Conservation (phyloP, 371 early-diverging fungal species). For the Fennellomyces sp. region DNA sequence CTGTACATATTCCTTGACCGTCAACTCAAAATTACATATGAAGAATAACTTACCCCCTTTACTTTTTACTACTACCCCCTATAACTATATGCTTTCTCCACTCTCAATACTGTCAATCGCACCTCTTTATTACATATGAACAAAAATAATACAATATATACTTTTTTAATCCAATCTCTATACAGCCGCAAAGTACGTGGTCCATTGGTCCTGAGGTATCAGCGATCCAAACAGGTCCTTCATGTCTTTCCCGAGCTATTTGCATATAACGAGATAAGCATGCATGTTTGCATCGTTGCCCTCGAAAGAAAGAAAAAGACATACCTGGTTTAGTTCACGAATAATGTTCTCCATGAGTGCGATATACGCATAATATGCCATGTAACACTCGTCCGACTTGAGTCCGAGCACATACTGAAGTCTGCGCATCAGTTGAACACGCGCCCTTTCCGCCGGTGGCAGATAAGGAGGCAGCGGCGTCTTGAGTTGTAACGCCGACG, state of each 20-base stretch:
- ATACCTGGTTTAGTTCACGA: slow-evolving; percentile 63
- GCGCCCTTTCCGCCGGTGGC: slow-evolving; percentile 66
- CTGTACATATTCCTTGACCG: slow-evolving; percentile 5
- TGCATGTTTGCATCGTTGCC: no score
- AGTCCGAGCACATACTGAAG: slow-evolving; percentile 54
- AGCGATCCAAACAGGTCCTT: slow-evolving; percentile 45
- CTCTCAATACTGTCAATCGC: not conserved
- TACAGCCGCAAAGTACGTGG: slow-evolving; percentile 26
- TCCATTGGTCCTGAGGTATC: slow-evolving; percentile 46
- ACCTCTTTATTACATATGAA: not conserved
- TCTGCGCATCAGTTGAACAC: slow-evolving; percentile 47
- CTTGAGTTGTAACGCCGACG: slow-evolving; percentile 79
- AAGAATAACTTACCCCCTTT: not conserved
- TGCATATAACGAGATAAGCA: no score
- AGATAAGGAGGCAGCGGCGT: slow-evolving; percentile 81
- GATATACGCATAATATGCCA: slow-evolving; percentile 82
- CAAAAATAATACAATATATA: not conserved
- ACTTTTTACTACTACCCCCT: not conserved
- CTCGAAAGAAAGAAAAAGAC: not conserved
- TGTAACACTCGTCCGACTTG: slow-evolving; percentile 61
- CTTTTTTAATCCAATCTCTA: slow-evolving; percentile 1
- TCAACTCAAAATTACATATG: not conserved
- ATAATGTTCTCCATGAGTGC: slow-evolving; percentile 81
- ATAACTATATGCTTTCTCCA: no score
- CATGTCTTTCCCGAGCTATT: slow-evolving; percentile 41